Conservation (phyloP, 2,329 filamentous ascomycete species). For the Penicillium nordicum region DNA sequence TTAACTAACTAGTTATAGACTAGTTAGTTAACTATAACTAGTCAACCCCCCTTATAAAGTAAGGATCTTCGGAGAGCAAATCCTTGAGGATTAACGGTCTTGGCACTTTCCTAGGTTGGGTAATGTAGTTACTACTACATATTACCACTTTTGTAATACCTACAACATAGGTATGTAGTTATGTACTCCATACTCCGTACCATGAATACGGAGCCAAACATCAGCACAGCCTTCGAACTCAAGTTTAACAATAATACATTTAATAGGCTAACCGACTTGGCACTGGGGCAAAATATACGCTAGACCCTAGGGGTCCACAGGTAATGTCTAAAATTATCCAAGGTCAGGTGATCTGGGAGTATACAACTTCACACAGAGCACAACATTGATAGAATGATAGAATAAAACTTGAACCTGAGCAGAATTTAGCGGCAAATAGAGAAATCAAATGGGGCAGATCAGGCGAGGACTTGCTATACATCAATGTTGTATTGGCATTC, state of each 20-base stretch:
- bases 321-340: not conserved
- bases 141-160: no score
- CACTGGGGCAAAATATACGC: not conserved
- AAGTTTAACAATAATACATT: not conserved
- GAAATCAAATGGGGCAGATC: not conserved
- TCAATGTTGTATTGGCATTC: not conserved
- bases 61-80: no score
- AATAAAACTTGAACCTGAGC: not conserved
- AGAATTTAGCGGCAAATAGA: not conserved
- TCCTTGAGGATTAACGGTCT: no score
- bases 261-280: not conserved
- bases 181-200: no score
- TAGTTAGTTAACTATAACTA: not conserved
- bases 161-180: no score
- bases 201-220: not conserved
- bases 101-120: no score
- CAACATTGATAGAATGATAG: no score
- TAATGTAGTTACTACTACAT: no score
- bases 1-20: no score
- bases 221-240: not conserved
- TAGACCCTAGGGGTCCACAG: not conserved
- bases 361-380: not conserved
- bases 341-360: not conserved
- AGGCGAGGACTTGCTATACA: not conserved
- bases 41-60: no score